Conservation (phyloP, 495 filamentous ascomycete species). For the Penicillium macrosclerotiorum region DNA sequence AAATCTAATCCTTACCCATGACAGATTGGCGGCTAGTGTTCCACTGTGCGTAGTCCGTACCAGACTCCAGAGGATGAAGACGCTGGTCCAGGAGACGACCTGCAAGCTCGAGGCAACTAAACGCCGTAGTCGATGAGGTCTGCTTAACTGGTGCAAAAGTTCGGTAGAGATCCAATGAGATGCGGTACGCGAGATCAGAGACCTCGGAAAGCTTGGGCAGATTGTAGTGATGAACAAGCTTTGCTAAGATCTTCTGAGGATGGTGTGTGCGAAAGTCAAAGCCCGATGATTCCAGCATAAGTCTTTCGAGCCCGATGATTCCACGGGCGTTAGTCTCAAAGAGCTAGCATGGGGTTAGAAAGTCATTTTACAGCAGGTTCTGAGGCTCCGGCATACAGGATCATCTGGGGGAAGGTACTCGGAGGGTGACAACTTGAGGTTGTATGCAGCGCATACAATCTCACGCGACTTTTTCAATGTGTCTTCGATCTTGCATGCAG, state of each 20-base stretch:
- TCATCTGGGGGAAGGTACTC: constrained; percentile 83
- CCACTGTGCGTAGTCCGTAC: constrained; percentile 52
- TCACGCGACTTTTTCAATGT: constrained; percentile 95
- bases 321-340: constrained; percentile 74
- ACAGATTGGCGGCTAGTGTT: constrained; percentile 65
- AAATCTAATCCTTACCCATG: constrained; percentile 47
- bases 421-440: constrained; percentile 66
- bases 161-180: constrained; percentile 85
- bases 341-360: constrained; percentile 43
- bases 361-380: too few relatives aligned
- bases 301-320: constrained; percentile 83
- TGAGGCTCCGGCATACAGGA: constrained; percentile 49
- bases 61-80: constrained; percentile 44
- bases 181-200: constrained; percentile 66
- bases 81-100: constrained; percentile 58
- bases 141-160: constrained; percentile 92
- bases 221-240: constrained; percentile 59
- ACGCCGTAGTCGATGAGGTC: constrained; percentile 71
- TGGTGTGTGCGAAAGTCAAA: constrained; percentile 95
- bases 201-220: constrained; percentile 53
- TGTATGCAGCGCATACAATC: constrained; percentile 86
- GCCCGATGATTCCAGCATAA: constrained; percentile 88
- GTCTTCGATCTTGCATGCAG: constrained; percentile 95
- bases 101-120: constrained; percentile 79
- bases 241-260: constrained; percentile 78